Conservation (phyloP, 140 eudicot genomes). For the Flaveria floridana region DNA sequence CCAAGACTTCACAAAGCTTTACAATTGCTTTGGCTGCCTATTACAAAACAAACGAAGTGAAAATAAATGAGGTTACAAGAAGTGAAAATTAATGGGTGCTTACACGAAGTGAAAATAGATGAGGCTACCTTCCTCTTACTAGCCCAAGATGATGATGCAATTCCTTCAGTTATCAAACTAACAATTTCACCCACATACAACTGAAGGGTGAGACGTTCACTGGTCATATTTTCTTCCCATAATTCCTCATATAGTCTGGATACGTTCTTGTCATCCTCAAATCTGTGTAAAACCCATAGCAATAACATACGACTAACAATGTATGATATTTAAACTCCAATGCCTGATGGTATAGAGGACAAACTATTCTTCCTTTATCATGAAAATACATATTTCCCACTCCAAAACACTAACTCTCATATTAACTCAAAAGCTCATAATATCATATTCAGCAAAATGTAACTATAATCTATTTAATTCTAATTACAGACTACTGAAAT, state of each 20-base stretch:
- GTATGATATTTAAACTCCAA: background rate
- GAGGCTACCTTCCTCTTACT: slow-evolving; percentile 69
- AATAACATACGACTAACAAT: background rate
- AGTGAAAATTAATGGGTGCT: background rate
- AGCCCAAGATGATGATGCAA: slow-evolving; percentile 86
- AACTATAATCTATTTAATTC: background rate
- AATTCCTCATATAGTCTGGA: slow-evolving; percentile 81
- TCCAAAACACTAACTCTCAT: background rate
- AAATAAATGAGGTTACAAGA: slow-evolving; percentile 10
- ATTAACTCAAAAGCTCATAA: background rate
- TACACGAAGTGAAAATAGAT: background rate
- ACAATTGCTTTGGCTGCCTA: slow-evolving; percentile 77
- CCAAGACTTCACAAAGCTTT: slow-evolving; percentile 87
- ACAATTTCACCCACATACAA: slow-evolving; percentile 80
- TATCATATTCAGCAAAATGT: background rate
- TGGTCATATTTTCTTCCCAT: slow-evolving; percentile 95
- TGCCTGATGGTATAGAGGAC: background rate
- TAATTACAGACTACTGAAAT: background rate
- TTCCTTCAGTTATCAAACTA: slow-evolving; percentile 59
- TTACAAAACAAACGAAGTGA: slow-evolving; percentile 12
- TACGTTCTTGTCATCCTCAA: slow-evolving; percentile 89
- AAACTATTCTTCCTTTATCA: background rate
- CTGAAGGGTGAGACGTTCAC: slow-evolving; percentile 89
- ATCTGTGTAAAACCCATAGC: slow-evolving; percentile 46
- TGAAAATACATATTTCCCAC: background rate